Evolutionary conservation across 306 rosid species (phyloP).

Genomic region (Fragaria iinumae): DNA sequence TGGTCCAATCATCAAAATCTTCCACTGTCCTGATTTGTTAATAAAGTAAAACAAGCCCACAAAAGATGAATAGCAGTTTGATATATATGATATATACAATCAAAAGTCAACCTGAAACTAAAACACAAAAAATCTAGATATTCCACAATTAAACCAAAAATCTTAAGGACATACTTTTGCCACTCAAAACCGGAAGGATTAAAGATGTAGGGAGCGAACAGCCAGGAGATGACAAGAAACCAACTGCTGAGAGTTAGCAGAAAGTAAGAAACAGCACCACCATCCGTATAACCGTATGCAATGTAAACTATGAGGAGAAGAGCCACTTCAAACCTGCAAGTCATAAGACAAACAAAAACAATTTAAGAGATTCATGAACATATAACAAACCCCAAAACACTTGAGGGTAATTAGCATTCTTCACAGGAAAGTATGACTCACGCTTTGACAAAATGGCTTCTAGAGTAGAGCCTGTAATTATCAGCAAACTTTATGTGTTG

Average conservation of each 20-base stretch:
- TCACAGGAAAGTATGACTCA: constrained; percentile 43
- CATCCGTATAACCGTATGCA: constrained; percentile 68
- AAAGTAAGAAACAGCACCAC: constrained; percentile 81
- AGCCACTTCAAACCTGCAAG: constrained; percentile 85
- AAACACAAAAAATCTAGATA: constrained; percentile 6
- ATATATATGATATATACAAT: not conserved
- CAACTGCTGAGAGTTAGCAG: constrained; percentile 92
- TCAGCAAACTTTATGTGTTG: constrained; percentile 96
- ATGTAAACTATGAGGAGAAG: constrained; percentile 79
- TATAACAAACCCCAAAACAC: constrained; percentile 6
- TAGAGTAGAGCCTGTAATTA: constrained; percentile 85
- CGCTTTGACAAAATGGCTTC: constrained; percentile 99
- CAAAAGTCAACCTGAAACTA: not conserved
- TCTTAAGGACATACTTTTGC: constrained; percentile 76
- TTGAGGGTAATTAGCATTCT: not conserved
- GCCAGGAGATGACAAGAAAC: constrained; percentile 99
- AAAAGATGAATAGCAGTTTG: not conserved
- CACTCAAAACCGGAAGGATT: constrained; percentile 99
- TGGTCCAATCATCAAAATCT: constrained; percentile 98
- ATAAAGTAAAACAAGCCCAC: constrained; percentile 22
- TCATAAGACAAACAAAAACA: not conserved
- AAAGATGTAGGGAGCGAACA: constrained; percentile 94
- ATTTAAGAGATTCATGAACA: not conserved
- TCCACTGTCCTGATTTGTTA: constrained; percentile 81
- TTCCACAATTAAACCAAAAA: constrained; percentile 7